Base-by-base conservation (phyloP, 2,329 filamentous ascomycete species). In the Aspergillus texensis region DNA sequence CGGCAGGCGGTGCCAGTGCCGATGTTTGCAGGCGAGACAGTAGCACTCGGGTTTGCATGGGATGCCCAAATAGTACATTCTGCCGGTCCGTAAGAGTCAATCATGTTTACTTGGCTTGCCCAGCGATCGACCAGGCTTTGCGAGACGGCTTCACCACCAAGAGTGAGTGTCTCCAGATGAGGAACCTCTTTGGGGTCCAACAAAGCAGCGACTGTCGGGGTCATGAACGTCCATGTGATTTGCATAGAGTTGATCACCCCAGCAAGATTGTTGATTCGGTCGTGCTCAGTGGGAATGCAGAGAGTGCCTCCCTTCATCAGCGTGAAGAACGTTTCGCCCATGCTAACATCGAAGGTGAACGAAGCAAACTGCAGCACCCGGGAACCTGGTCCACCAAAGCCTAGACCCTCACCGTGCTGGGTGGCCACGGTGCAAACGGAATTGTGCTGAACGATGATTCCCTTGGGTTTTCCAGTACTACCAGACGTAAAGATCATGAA, bases 401-500 rank as follows among this genome's bases (percentile, higher is more conserved):
- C 36, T 14, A 41, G 28, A 0, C 80, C 83, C 64, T 86, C 83
- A 0, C 79, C 78, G 2, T 79, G 32, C 36, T 57, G 67, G 54
- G 83, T 81, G 0, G 80, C 78, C 26, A 50, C 46, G 0, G 84
- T 84, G 1, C 84, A 82, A 1, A 88, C 76, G 0, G 85, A 81
- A 0, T 76, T 75, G 65, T 89, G 88, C 3, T 82, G 84, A 62
- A 88, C 85, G 41, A 86, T 83, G 21, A 88, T 81, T 4, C 86
- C 86, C 61, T 84, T 84, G 0, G 84, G 82, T 43, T 78, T 79
- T 55, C 80, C 81, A 1, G 83, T 81, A 1, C 82, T 82, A 0
- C 83, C 82, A 3, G 82, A 81, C 2, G 81, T 82, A 64, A 88
- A 85, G 6, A 89, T 79, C 5, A 86, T 79, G 69, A 85, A 89